Evolutionary conservation across 345 rosid species (phyloP).

Genomic region (Salix caprea): DNA sequence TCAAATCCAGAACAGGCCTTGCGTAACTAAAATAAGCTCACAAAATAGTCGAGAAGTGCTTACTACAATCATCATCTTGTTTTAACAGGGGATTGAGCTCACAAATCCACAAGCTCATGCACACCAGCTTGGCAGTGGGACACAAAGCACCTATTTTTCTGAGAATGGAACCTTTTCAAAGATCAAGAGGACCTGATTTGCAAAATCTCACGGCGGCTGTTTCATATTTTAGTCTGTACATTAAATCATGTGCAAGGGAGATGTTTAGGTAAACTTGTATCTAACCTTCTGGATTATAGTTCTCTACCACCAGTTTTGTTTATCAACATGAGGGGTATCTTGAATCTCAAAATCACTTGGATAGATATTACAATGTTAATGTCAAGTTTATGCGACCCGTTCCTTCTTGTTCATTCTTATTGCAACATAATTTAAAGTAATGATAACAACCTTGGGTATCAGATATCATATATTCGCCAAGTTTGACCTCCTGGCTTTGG

Average conservation of each 20-base stretch:
- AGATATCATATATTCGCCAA: neutral
- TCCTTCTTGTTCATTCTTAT: neutral
- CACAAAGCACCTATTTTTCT: conserved; percentile 93
- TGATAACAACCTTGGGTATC: neutral
- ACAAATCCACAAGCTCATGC: conserved; percentile 81
- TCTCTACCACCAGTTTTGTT: neutral
- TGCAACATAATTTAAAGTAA: neutral
- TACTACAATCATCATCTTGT: neutral
- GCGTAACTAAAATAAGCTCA: neutral
- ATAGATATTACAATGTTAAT: neutral
- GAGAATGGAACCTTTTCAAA: conserved; percentile 88
- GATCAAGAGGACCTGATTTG: conserved; percentile 62
- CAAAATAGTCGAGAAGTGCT: neutral
- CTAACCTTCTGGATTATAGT: neutral
- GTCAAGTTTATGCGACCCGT: neutral
- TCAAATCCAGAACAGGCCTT: neutral
- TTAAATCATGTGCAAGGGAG: no score
- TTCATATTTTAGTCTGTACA: no score
- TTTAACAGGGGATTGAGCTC: conserved; percentile 75
- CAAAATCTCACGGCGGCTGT: neutral
- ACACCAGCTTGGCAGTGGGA: conserved; percentile 76
- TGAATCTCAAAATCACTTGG: neutral
- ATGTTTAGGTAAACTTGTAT: no score
- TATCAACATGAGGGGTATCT: neutral
- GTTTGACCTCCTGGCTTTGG: neutral